Base-by-base conservation (phyloP, 1,139 yeast species). In the Hyphopichia burtonii region DNA sequence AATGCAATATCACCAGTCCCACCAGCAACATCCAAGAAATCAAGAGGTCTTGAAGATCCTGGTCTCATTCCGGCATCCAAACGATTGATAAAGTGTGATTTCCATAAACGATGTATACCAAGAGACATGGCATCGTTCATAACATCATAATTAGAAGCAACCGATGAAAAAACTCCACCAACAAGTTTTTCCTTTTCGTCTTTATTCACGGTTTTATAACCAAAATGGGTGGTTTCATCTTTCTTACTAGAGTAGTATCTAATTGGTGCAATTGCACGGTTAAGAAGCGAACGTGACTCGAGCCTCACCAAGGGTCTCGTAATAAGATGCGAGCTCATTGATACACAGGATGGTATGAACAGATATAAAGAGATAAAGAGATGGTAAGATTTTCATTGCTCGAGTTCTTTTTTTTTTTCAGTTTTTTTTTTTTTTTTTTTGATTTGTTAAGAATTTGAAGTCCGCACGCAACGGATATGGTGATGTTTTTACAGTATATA, bases 1-100 rank as follows among this genome's bases (percentile, higher is more conserved):
- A 90, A 90, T 1, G 99, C 99, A 65, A 93, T 91, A 61, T 93
- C 99, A 37, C 99, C 99, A 14, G 98, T 90, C 27, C 99, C 99
- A 44, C 99, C 99, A 31, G 99, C 99, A 42, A 94, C 98, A 65
- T 93, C 99, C 49, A 93, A 74, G 57, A 93, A 91, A 48, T 83
- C 81, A 58, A 93, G 72, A 1, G 96, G 96, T 51, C 82, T 78
- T 34, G 59, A 59, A 9, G 90, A 82, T 36, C 93, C 95, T 4
- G 96, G 91, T 58, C 98, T 80, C 74, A 82, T 83, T 34, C 99
- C 99, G 34, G 97, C 96, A 58, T 93, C 97, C 47, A 93, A 71
- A 53, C 90, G 80, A 53, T 82, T 76, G 54, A 93, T 91, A 59
- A 93, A 86, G 59, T 91, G 96, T 58, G 80, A 82, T 60, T 93